Conservation (phyloP, 2,329 filamentous ascomycete genomes). For the Aspergillus candidus region DNA sequence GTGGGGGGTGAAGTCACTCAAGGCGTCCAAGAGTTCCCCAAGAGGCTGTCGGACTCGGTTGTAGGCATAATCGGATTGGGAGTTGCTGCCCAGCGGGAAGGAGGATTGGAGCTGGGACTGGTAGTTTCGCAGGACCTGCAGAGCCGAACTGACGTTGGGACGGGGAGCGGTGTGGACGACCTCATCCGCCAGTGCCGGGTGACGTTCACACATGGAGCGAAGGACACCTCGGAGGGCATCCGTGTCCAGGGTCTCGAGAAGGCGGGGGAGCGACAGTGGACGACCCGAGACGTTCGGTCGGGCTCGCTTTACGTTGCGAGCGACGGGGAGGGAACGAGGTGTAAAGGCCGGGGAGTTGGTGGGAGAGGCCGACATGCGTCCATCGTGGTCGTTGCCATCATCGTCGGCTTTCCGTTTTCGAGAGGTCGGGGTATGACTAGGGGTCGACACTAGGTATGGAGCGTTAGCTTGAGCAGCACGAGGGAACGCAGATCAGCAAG, state of each 20-base stretch:
- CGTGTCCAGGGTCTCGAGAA: constrained; percentile 90
- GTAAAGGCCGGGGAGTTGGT: constrained; percentile 71
- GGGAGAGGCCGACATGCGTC: constrained; percentile 89
- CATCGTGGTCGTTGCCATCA: constrained; percentile 57
- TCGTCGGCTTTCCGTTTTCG: constrained; percentile 86
- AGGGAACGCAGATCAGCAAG: neutral
- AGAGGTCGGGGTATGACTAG: constrained; percentile 37
- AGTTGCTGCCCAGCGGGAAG: constrained; percentile 77
- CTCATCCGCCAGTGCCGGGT: constrained; percentile 78
- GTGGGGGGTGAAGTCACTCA: constrained; percentile 91
- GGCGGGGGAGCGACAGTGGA: constrained; percentile 61
- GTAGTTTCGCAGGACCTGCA: constrained; percentile 77
- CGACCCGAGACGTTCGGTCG: constrained; percentile 64
- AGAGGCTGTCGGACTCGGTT: constrained; percentile 82
- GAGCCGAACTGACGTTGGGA: constrained; percentile 74
- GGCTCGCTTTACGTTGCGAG: constrained; percentile 61
- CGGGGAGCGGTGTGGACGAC: constrained; percentile 77
- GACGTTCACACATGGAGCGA: constrained; percentile 84
- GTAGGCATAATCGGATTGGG: constrained; percentile 87
- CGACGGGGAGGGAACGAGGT: constrained; percentile 60
- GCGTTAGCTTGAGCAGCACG: constrained; percentile 16
- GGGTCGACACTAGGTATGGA: constrained; percentile 31
- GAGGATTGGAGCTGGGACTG: constrained; percentile 69
- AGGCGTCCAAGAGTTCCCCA: constrained; percentile 73
- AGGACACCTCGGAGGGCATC: constrained; percentile 77